These are phyloP conservation scores for Vigna angularis DNA, from an alignment of 306 rosid species.

Conservation along the genomic window DNA sequence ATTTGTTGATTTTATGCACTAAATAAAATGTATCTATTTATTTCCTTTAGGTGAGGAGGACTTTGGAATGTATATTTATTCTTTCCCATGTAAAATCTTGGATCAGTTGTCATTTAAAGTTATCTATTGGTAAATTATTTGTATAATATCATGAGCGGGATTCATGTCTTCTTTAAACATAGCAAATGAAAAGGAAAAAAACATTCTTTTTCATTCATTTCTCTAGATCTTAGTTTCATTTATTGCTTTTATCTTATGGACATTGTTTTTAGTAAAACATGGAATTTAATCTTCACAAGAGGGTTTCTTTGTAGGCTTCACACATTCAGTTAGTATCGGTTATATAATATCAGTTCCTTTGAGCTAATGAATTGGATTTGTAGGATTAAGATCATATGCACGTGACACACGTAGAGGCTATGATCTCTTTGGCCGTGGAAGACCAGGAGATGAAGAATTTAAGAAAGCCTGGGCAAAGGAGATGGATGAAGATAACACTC, in stretches of 20 bases:
- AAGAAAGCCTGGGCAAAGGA: conserved; percentile 76
- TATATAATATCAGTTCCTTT: not conserved
- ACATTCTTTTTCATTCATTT: conserved; percentile 4
- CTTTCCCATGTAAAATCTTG: not conserved
- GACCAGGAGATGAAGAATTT: conserved; percentile 69
- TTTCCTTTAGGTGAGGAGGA: conserved; percentile 6
- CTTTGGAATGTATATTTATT: not conserved
- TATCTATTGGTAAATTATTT: not conserved
- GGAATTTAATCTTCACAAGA: not conserved
- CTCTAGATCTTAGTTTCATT: conserved; percentile 8
- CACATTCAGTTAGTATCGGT: not conserved
- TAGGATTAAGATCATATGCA: conserved; percentile 66
- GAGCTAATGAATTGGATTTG: conserved; percentile 42
- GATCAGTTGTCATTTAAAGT: conserved; percentile 11
- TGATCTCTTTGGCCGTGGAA: conserved; percentile 69
- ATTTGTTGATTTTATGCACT: conserved; percentile 5
- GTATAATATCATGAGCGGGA: not conserved
- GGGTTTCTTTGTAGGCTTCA: conserved; percentile 2
- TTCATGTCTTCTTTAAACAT: not conserved
- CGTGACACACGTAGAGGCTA: conserved; percentile 55
- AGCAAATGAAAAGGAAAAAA: not conserved
- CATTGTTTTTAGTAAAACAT: not conserved
- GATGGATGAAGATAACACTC: conserved; percentile 71
- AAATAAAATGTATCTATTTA: not conserved
- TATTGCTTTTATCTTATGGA: not conserved